Evolutionary conservation across 2,329 filamentous ascomycete genomes (phyloP).

Genomic region (Macrophomina pseudophaseolina): DNA sequence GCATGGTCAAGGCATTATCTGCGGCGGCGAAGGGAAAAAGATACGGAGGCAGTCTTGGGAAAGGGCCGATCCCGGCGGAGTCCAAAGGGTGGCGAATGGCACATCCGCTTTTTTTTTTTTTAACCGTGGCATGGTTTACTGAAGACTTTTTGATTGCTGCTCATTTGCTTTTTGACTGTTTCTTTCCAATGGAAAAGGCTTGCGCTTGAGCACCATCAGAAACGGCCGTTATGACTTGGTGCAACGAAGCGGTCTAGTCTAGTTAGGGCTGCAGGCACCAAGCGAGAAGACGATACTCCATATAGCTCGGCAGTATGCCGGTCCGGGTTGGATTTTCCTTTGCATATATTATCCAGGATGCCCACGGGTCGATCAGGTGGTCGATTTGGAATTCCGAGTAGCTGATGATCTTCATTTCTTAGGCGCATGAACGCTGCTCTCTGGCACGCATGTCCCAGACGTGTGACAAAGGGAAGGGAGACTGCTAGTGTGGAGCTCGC

Average conservation of each 20-base stretch:
- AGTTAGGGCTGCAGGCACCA: background rate
- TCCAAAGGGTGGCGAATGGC: constrained; percentile 15
- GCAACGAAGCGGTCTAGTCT: constrained; percentile 5
- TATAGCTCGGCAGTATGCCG: constrained; percentile 18
- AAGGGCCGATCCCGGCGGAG: constrained; percentile 12
- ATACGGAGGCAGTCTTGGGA: constrained; percentile 14
- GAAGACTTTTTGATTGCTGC: constrained; percentile 9
- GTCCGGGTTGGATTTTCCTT: constrained; percentile 11
- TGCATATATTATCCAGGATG: background rate
- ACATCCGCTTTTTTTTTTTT: constrained; percentile 11
- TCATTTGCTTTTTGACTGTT: background rate
- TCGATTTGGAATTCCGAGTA: constrained; percentile 6
- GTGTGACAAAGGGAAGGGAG: constrained; percentile 5
- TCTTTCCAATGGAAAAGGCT: background rate
- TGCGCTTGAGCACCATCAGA: background rate
- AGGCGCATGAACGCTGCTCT: constrained; percentile 8
- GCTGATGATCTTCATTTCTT: constrained; percentile 20
- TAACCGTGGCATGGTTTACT: constrained; percentile 8
- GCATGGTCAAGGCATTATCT: constrained; percentile 13
- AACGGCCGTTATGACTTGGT: constrained; percentile 10
- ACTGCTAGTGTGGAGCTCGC: background rate
- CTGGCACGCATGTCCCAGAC: background rate
- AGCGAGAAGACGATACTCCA: constrained; percentile 8
- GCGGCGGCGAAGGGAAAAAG: constrained; percentile 22
- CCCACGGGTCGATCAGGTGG: background rate